Base-by-base conservation (phyloP, 768 basidiomycete genomes). In the Podaxis sp. region DNA sequence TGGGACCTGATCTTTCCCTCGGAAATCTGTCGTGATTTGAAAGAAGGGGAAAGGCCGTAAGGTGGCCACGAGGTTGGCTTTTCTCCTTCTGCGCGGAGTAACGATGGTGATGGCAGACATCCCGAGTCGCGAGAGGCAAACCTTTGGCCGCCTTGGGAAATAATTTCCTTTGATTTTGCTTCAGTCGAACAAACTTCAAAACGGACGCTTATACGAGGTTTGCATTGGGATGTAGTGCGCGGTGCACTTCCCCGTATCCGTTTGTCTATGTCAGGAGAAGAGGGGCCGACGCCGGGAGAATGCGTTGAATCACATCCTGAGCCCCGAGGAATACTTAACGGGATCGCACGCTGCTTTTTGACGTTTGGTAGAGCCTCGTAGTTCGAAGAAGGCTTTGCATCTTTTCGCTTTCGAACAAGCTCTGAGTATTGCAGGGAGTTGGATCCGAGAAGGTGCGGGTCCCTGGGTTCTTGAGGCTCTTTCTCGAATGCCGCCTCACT, bases 131-230 rank as follows among this genome's bases (percentile, higher is more conserved):
- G n/a, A 17, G 25, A 47, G 27, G 24, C 25, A 49, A 29, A 27
- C n/a, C 8, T 9, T 33, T 33, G 33, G 8, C 33, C 8, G 33
- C 19, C 43, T 46, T 17, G 43, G 43, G 17, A 46, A 46, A 46
- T 46, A 19, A 46, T 46, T 19, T 2, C 43, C 27, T n/a, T 46
- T 37, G 57, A 37, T n/a, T 22, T 25, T 6, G 15, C 27, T 51
- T 29, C 29, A 17, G 50, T 43, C 41, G 41, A 54, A 47, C n/a
- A 47, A 5, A 36, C 41, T 29, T 54, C 38, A 37, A 61, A 61
- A 33, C 43, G 60, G 19, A 61, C 60, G 13, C 38, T 54, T 22
- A 17, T 55, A 13, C 19, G 60, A 29, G 25, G 6, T 53, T 60
- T 43, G 24, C 38, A 15, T 2, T 24, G 58, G 40, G 17, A 33